These are phyloP conservation scores for Acorus gramineus DNA, from an alignment of 106 monocot species.

Conservation along the genomic window DNA sequence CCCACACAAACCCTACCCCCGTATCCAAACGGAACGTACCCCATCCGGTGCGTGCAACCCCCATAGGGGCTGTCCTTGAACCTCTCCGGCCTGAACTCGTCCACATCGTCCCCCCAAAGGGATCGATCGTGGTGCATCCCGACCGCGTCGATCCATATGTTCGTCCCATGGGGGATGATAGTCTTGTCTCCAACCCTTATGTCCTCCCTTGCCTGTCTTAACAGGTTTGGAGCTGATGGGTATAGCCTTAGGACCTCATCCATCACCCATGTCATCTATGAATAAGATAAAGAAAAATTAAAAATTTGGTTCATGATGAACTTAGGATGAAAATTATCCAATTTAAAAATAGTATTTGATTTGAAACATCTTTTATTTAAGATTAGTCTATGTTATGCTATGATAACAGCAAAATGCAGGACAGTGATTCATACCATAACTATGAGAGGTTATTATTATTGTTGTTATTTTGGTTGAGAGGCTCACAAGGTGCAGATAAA, in stretches of 20 bases:
- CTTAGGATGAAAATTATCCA: neutral
- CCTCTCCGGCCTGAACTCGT: slow-evolving; percentile 70
- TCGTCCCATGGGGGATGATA: slow-evolving; percentile 59
- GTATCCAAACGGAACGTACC: slow-evolving; percentile 67
- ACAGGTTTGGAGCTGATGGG: slow-evolving; percentile 50
- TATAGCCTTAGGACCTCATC: slow-evolving; percentile 61
- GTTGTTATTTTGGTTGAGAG: too few relatives aligned
- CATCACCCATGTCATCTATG: slow-evolving; percentile 69
- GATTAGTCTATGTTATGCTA: too few relatives aligned
- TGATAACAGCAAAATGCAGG: too few relatives aligned
- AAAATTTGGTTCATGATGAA: neutral
- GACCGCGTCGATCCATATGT: slow-evolving; percentile 65
- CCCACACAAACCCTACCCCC: slow-evolving; percentile 65
- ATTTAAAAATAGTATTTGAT: too few relatives aligned
- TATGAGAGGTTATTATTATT: too few relatives aligned
- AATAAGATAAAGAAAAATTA: neutral
- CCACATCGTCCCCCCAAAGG: slow-evolving; percentile 67
- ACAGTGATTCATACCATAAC: too few relatives aligned
- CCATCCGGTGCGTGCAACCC: slow-evolving; percentile 65
- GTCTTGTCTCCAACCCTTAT: slow-evolving; percentile 17
- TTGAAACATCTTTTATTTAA: too few relatives aligned
- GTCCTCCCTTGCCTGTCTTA: slow-evolving; percentile 58
- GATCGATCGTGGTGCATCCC: slow-evolving; percentile 62
- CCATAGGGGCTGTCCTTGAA: slow-evolving; percentile 33
- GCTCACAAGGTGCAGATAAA: too few relatives aligned